phyloP scores from a whole-genome alignment of 306 rosid genomes.

The Prinsepia uniflora region DNA sequence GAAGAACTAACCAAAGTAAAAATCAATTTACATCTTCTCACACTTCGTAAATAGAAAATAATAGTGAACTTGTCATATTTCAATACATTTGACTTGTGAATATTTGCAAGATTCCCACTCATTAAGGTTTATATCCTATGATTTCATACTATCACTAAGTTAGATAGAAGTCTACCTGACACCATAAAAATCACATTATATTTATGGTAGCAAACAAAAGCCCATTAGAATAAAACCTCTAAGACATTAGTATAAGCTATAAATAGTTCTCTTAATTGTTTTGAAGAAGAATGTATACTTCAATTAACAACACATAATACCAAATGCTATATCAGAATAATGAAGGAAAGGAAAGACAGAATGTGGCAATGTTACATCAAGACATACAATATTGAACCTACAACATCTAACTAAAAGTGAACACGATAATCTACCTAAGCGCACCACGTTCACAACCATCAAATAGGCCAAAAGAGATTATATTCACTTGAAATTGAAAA shows the following conservation, averaged over 20 bases:
- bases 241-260: background rate
- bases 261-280: background rate
- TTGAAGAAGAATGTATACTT: conserved; percentile 51
- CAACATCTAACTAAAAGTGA: no score
- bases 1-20: background rate
- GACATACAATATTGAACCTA: no score
- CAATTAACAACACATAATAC: conserved; percentile 83
- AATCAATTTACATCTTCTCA: background rate
- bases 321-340: no score
- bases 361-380: no score
- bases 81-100: background rate
- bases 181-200: conserved; percentile 1
- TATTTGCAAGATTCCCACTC: background rate
- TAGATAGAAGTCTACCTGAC: background rate
- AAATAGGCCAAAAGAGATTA: no score
- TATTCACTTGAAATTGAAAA: no score
- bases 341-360: no score
- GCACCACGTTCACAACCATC: no score
- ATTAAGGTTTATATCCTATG: no score
- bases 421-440: no score
- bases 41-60: background rate
- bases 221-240: background rate
- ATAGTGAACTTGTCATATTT: background rate
- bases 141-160: background rate
- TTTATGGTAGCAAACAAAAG: background rate